These are phyloP conservation scores for Hagleromyces aurorensis DNA, from an alignment of 805 yeast genomes.

Conservation along the genomic window DNA sequence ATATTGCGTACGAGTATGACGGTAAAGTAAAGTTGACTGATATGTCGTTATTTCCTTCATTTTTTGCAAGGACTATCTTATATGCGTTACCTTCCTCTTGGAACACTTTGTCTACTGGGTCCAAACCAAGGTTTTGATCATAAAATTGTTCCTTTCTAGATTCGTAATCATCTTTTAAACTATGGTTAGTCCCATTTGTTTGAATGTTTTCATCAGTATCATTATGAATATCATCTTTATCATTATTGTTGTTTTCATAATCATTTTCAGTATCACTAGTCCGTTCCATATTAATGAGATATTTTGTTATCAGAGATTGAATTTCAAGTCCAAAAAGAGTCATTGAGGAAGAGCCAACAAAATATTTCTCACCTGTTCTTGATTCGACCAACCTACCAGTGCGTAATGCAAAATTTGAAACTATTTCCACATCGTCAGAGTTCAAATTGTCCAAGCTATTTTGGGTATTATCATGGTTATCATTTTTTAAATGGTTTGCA, in stretches of 20 bases:
- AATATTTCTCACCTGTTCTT: slow-evolving; percentile 65
- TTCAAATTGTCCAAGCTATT: too few relatives aligned
- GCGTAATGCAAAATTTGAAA: slow-evolving; percentile 63
- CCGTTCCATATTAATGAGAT: slow-evolving; percentile 17
- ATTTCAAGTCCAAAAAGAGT: slow-evolving; percentile 72
- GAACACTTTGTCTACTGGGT: slow-evolving; percentile 44
- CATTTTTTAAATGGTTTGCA: too few relatives aligned
- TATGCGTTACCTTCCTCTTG: slow-evolving; percentile 76
- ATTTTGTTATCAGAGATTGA: slow-evolving; percentile 49
- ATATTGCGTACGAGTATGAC: slow-evolving; percentile 66
- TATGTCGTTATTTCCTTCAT: slow-evolving; percentile 36
- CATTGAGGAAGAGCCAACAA: slow-evolving; percentile 79
- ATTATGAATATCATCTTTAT: background rate
- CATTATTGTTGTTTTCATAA: slow-evolving; percentile 4
- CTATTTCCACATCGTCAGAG: slow-evolving; percentile 43
- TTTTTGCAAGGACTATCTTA: slow-evolving; percentile 57
- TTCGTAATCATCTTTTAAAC: slow-evolving; percentile 7
- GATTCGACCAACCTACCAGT: slow-evolving; percentile 67
- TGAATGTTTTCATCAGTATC: slow-evolving; percentile 1
- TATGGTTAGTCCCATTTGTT: background rate
- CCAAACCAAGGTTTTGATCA: slow-evolving; percentile 3
- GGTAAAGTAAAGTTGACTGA: slow-evolving; percentile 68
- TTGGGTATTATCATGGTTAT: too few relatives aligned
- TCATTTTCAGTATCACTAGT: slow-evolving; percentile 9
- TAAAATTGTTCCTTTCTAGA: slow-evolving; percentile 2